Base-by-base conservation (phyloP, 108 stramenopile genomes). In the Conticribra weissflogii region DNA sequence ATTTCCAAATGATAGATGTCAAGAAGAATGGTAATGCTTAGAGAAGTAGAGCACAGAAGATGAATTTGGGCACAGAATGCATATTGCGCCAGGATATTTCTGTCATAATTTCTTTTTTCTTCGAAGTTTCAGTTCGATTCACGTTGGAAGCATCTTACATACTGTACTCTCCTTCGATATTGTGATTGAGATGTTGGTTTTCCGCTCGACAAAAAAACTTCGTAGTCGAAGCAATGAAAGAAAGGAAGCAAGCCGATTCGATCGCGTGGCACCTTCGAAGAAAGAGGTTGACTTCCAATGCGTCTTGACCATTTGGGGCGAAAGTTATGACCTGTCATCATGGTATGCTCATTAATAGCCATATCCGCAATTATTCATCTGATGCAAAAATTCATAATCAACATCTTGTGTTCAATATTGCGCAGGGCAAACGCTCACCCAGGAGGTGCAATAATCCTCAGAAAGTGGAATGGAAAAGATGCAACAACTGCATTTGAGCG, bases 371-470 rank as follows among this genome's bases (percentile, higher is more conserved):
- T 28, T 29, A 31, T 14, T 8, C 19, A 9, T 8, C 24, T 41
- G 27, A 54, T 54, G 30, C 34, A 29, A 30, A 28, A 3, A 64
- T 14, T 7, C 3, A 33, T 29, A 55, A 9, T 17, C 32, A 3
- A 2, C 24, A 27, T 8, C 34, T 24, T 55, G 17, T 27, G 0
- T 5, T 9, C n/a, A 54, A 36, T 34, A 36, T 16, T 55, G 28
- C 12, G 1, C 9, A 18, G 88, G 85, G 88, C 85, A 3, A 83
- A 83, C 9, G 72, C 82, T 45, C 88, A 89, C 54, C 85, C 85
- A 27, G 85, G 88, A 9, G 88, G 88, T 21, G 71, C 48, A 24
- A 72, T 71, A 16, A 52, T 86, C 24, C 80, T 89, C 2, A 55
- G 34, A 14, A 81, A 75, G 53, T 89, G 82, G 36, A 75, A 89